These are phyloP conservation scores for Lojkania enalia DNA, from an alignment of 2,329 filamentous ascomycete species.

Conservation along the genomic window DNA sequence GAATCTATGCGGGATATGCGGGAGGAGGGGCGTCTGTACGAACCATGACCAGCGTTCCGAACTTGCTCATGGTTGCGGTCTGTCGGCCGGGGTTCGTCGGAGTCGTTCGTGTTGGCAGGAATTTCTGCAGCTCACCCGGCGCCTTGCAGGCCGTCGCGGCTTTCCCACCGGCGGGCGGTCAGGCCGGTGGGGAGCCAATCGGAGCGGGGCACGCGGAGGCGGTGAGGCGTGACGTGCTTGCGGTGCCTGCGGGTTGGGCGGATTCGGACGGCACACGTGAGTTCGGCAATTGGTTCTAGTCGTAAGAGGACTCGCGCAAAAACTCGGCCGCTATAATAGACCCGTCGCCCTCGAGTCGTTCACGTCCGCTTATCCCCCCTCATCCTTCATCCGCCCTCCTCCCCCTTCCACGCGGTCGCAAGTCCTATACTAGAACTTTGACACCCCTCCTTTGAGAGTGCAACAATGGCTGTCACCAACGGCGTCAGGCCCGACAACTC, in stretches of 20 bases:
- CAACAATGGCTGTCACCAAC: slow-evolving; percentile 33
- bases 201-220: slow-evolving; percentile 1
- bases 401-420: slow-evolving; percentile 38
- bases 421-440: slow-evolving; percentile 42
- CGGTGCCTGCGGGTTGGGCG: neutral
- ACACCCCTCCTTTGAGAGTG: slow-evolving; percentile 21
- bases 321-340: slow-evolving; percentile 10
- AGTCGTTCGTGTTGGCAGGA: slow-evolving; percentile 6
- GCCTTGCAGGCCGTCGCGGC: neutral
- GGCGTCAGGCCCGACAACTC: slow-evolving; percentile 23
- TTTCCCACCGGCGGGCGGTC: neutral
- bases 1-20: neutral
- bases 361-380: slow-evolving; percentile 21
- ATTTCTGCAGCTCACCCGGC: neutral
- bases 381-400: slow-evolving; percentile 33
- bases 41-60: slow-evolving; percentile 88
- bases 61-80: slow-evolving; percentile 75
- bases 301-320: slow-evolving; percentile 7
- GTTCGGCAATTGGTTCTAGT: slow-evolving; percentile 36
- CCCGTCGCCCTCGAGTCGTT: neutral
- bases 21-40: neutral
- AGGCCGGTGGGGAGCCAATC: slow-evolving; percentile 8
- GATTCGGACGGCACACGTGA: slow-evolving; percentile 6
- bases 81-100: neutral
- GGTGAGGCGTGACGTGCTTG: slow-evolving; percentile 16